Conservation (phyloP, 2,329 filamentous ascomycete species). For the Annulohypoxylon truncatum region DNA sequence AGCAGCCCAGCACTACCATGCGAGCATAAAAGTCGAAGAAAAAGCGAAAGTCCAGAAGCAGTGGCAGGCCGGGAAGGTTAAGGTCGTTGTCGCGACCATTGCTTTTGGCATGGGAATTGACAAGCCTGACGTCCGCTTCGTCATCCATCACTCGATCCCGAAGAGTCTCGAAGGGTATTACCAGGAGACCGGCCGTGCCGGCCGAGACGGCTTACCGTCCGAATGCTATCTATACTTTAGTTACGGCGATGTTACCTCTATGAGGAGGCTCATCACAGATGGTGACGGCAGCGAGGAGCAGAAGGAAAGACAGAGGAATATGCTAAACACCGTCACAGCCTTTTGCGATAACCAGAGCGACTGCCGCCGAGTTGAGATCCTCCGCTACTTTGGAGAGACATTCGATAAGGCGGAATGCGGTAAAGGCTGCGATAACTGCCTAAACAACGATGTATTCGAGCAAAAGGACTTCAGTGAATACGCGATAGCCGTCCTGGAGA, state of each 20-base stretch:
- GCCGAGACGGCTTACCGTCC: conserved; percentile 87
- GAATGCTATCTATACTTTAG: conserved; percentile 92
- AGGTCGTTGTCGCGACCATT: conserved; percentile 97
- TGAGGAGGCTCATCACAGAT: conserved; percentile 86
- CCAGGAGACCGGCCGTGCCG: conserved; percentile 95
- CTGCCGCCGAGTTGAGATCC: conserved; percentile 87
- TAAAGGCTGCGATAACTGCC: conserved; percentile 89
- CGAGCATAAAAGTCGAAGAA: conserved; percentile 74
- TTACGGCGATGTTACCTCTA: conserved; percentile 77
- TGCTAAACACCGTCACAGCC: conserved; percentile 85
- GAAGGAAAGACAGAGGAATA: conserved; percentile 83
- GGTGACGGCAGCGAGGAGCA: conserved; percentile 81
- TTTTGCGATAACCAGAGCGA: conserved; percentile 92
- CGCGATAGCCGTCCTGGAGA: conserved; percentile 75
- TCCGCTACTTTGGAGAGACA: conserved; percentile 92
- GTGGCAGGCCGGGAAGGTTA: conserved; percentile 84
- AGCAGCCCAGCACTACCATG: conserved; percentile 86
- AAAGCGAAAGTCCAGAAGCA: conserved; percentile 78
- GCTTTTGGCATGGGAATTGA: conserved; percentile 99
- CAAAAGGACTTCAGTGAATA: conserved; percentile 80
- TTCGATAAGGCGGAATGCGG: conserved; percentile 80
- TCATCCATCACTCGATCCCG: conserved; percentile 91
- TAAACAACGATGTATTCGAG: conserved; percentile 76
- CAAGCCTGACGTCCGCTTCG: conserved; percentile 95
- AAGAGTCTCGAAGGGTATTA: conserved; percentile 99